Base-by-base conservation (phyloP, 139 green algal genomes). In the Chlorella vulgaris region DNA sequence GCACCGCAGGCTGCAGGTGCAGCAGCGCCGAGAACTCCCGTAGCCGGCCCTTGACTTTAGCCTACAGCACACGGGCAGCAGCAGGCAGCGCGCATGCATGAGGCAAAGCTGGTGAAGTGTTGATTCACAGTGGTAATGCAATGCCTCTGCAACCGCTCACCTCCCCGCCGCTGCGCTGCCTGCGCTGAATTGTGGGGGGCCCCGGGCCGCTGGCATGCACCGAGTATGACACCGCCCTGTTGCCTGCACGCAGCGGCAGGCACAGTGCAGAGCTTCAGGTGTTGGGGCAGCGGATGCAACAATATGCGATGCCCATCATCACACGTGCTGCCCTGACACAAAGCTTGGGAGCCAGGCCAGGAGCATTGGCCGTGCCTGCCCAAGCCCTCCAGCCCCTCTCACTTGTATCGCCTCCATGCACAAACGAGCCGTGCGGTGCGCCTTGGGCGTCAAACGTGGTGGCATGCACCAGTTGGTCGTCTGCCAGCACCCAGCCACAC, bases 1-100 rank as follows among this genome's bases (percentile, higher is more conserved):
- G 26, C 36, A 79, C 73, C 35, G 73, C 10, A 1, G 73, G 51
- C 35, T 67, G 50, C 73, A 79, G 53, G 8, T 33, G 36, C 73
- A 79, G 73, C 73, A 79, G 53, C 7, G 73, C 73, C 35, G 35
- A 31, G 24, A 53, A 69, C 73, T 79, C 51, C 1, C 73, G 51
- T 35, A 68, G 33, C 8, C 73, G 53, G 0, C 21, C 51, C 73
- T 51, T 67, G 2, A 51, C 7, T 26, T 79, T 79, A 28, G 53
- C 33, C 73, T 79, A 53, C 53, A 15, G 47, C 13, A 10, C 10
- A 10, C 47, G 47, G n/a, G 69, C 8, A 24, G 3, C 33, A 13
- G 28, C 0, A 40, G 40, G 40, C 26, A 36, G 19, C 33, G 39
- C 24, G 36, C 22, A 6, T 7, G 2, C n/a, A 69, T 42, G 31